Base-by-base conservation (phyloP, 257 asterid genomes). In the Cinchona pubescens region DNA sequence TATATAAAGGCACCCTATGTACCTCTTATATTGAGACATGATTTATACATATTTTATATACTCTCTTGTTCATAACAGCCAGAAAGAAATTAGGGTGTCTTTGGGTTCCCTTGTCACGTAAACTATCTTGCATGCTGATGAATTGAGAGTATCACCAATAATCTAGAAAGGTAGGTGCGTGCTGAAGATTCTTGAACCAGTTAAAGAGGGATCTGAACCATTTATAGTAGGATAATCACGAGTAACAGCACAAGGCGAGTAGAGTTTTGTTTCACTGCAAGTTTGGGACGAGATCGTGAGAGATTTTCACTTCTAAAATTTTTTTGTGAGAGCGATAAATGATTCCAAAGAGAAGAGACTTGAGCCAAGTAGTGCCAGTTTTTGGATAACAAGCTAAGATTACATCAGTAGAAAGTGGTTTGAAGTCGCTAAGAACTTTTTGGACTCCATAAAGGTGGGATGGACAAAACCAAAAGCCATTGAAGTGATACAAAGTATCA, bases 281-380 rank as follows among this genome's bases (percentile, higher is more conserved):
- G 21, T 87, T 83, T 27, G 90, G 91, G 83, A 88, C 49, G 2
- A 87, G 84, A 8, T 85, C 85, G 19, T 88, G 93, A 0, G 91
- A 88, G 3, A 87, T 88, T 35, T 73, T 81, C 19, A 5, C 37
- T 35, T 15, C 30, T 42, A 83, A 51, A 42, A 69, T 38, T 18
- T 75, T 37, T 43, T 55, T 37, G 7, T 74, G 25, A 2, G 82
- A 74, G 40, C 82, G 79, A 62, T 76, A 69, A 2, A 71, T 69
- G 79, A 85, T 83, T 79, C 88, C 82, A 51, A 75, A 76, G 73
- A 88, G 76, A 6, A 86, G 88, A 49, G 90, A 84, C 66, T 88
- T 86, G 76, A 88, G 83, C 93, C 93, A 88, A 34, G 93, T 86
- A 46, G 90, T 83, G 69, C 90, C 93, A 3, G 88, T 86, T 81